phyloP scores from a whole-genome alignment of 2,329 filamentous ascomycete genomes.

The Pestalotiopsis sp. region DNA sequence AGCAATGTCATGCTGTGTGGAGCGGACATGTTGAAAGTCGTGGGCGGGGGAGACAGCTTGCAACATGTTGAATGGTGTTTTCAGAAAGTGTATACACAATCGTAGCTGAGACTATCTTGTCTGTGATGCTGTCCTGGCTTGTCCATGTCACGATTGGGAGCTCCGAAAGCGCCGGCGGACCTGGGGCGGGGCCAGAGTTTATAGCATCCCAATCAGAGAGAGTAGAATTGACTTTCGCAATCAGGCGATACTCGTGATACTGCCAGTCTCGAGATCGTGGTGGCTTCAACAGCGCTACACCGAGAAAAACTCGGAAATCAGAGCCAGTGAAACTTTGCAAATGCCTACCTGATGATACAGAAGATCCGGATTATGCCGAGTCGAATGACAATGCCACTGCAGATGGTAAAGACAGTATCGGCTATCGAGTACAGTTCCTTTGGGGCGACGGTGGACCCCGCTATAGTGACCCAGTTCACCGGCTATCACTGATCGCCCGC shows the following conservation, averaged over 20 bases:
- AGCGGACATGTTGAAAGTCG: conserved; percentile 25
- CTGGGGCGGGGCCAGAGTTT: background rate
- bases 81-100: background rate
- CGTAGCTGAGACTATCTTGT: background rate
- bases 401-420: background rate
- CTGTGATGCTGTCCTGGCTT: too few relatives aligned
- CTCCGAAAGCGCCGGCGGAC: background rate
- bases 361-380: background rate
- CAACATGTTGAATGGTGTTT: conserved; percentile 22
- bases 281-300: background rate
- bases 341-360: background rate
- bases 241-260: background rate
- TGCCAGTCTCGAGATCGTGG: background rate
- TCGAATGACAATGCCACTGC: background rate
- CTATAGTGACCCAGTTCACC: background rate
- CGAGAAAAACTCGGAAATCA: background rate
- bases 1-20: conserved; percentile 26
- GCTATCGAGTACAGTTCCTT: background rate
- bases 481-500: background rate
- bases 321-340: background rate
- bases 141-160: background rate
- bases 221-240: background rate
- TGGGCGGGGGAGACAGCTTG: conserved; percentile 27
- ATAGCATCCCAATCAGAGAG: background rate
- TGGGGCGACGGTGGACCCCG: background rate